Percentiles rank a stretch among this genome's conserved stretches.
Evolutionary conservation across 2,329 filamentous ascomycete genomes (phyloP).

Genomic region (Raffaelea ambrosiae): DNA sequence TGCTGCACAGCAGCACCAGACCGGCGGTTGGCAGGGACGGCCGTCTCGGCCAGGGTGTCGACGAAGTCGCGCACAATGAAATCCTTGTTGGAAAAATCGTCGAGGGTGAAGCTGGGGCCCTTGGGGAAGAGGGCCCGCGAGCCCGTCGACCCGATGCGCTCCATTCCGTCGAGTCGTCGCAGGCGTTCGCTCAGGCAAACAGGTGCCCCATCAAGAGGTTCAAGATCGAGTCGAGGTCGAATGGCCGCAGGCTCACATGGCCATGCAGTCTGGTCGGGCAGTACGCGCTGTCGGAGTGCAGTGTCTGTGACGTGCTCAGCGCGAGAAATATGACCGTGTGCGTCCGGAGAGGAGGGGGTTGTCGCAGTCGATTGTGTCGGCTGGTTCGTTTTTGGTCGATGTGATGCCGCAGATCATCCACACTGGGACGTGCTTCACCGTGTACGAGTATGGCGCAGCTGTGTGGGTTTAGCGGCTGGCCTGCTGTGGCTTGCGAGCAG

Average conservation of each 20-base stretch:
- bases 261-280: neutral
- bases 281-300: too few relatives aligned
- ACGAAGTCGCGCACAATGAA: slow-evolving; percentile 99
- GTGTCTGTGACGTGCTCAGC: too few relatives aligned
- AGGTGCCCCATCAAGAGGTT: neutral
- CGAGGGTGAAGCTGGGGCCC: slow-evolving; percentile 76
- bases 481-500: slow-evolving; percentile 5
- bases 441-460: neutral
- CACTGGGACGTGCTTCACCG: neutral
- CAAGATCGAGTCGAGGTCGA: neutral
- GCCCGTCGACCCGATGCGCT: slow-evolving; percentile 31
- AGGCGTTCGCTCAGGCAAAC: neutral
- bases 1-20: slow-evolving; percentile 53
- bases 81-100: slow-evolving; percentile 82
- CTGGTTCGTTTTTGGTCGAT: too few relatives aligned
- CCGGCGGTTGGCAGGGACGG: slow-evolving; percentile 69
- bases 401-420: neutral
- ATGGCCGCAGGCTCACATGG: slow-evolving; percentile 5
- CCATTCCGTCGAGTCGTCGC: slow-evolving; percentile 20
- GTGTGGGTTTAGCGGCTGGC: neutral
- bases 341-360: too few relatives aligned
- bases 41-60: slow-evolving; percentile 80
- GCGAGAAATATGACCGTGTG: too few relatives aligned
- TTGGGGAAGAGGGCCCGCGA: slow-evolving; percentile 65
- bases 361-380: too few relatives aligned